Evolutionary conservation across 1,284 basidiomycete species (phyloP).

Genomic region (Trametes pubescens): DNA sequence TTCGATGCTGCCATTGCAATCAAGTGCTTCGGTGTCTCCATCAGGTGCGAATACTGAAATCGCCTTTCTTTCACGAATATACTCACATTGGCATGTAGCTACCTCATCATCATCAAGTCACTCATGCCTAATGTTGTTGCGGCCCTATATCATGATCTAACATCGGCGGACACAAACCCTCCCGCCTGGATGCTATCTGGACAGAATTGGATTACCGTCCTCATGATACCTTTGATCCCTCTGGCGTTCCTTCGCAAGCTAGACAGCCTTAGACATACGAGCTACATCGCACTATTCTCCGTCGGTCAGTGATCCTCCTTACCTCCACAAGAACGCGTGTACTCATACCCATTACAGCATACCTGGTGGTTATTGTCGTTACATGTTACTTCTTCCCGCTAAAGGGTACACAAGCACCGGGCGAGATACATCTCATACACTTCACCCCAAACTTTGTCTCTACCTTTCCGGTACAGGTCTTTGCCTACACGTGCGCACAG

Average conservation of each 20-base stretch:
- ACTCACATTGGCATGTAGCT: constrained; percentile 53
- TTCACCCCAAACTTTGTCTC: constrained; percentile 84
- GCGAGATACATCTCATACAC: constrained; percentile 74
- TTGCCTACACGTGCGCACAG: constrained; percentile 92
- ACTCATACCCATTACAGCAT: constrained; percentile 53
- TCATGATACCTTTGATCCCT: constrained; percentile 88
- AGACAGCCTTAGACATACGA: constrained; percentile 84
- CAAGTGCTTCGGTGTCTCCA: constrained; percentile 97
- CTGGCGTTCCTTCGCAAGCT: constrained; percentile 88
- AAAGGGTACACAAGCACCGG: constrained; percentile 62
- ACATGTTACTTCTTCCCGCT: constrained; percentile 78
- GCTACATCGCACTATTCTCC: constrained; percentile 88
- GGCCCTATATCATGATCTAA: constrained; percentile 83
- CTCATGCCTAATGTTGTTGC: constrained; percentile 94
- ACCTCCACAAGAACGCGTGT: no score
- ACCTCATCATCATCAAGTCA: constrained; percentile 94
- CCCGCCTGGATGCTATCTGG: constrained; percentile 82
- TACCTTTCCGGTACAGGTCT: constrained; percentile 94
- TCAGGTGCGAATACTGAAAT: constrained; percentile 63
- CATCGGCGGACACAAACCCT: constrained; percentile 67
- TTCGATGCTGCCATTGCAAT: constrained; percentile 95
- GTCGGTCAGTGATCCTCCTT: constrained; percentile 64
- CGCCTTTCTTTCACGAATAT: neutral
- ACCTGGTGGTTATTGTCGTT: constrained; percentile 79
- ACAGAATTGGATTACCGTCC: constrained; percentile 83